phyloP scores from a whole-genome alignment of 106 monocot genomes.

The Narthecium ossifragum region DNA sequence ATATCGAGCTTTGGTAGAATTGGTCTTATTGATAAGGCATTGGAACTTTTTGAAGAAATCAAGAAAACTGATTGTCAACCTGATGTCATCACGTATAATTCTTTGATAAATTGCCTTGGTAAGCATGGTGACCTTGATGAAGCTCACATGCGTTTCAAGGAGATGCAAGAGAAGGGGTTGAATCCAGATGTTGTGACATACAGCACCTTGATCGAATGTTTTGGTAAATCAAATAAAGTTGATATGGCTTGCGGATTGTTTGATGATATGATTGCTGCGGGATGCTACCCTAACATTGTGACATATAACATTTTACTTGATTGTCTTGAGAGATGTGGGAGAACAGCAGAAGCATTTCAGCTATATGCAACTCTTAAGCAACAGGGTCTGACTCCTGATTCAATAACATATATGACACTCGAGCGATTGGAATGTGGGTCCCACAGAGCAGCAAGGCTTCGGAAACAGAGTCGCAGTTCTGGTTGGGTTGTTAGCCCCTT shows the following conservation, averaged over 20 bases:
- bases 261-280: constrained; percentile 86
- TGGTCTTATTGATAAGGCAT: constrained; percentile 56
- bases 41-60: constrained; percentile 79
- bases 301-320: constrained; percentile 94
- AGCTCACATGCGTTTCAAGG: constrained; percentile 84
- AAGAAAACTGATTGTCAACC: constrained; percentile 63
- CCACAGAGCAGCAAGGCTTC: constrained; percentile 28
- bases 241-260: constrained; percentile 89
- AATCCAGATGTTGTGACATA: constrained; percentile 90
- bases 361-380: constrained; percentile 64
- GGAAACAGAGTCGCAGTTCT: constrained; percentile 43
- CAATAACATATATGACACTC: constrained; percentile 84
- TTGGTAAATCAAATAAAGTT: constrained; percentile 76
- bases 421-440: constrained; percentile 58
- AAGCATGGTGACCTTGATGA: constrained; percentile 93
- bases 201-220: constrained; percentile 94
- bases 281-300: constrained; percentile 88
- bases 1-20: constrained; percentile 81
- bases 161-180: constrained; percentile 94
- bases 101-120: constrained; percentile 84
- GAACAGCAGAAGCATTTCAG: constrained; percentile 55
- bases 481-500: constrained; percentile 95
- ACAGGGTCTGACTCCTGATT: constrained; percentile 71
- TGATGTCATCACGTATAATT: constrained; percentile 96
- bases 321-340: constrained; percentile 82